These are phyloP conservation scores for Thuja plicata DNA, from an alignment of 83 land plant species.

Conservation along the genomic window DNA sequence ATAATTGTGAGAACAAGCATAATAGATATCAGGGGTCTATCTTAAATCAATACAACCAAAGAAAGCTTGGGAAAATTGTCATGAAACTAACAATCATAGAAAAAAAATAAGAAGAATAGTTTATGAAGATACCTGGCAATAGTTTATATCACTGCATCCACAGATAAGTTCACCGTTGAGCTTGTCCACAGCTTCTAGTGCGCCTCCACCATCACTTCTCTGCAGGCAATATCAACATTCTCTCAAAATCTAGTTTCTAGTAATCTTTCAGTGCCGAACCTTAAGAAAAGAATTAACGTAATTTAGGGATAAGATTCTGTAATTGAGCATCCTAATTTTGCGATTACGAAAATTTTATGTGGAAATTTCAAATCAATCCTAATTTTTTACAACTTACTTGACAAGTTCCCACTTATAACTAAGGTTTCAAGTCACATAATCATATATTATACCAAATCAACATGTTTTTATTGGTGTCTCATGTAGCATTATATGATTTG, in stretches of 20 bases:
- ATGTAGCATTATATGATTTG: no score
- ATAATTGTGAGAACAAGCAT: background rate
- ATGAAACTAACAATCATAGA: background rate
- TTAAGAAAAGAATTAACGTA: background rate
- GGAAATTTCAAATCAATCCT: no score
- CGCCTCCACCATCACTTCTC: slow-evolving; percentile 76
- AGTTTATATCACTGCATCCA: slow-evolving; percentile 45
- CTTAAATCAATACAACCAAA: background rate
- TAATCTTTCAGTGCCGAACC: background rate
- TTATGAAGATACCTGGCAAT: slow-evolving; percentile 42
- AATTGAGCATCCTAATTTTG: no score
- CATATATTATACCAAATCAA: no score
- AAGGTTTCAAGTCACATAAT: no score
- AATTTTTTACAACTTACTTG: no score
- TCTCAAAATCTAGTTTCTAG: background rate
- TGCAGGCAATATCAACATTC: slow-evolving; percentile 16
- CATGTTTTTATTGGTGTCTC: no score
- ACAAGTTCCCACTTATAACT: no score
- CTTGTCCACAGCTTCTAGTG: slow-evolving; percentile 47
- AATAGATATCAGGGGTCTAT: background rate
- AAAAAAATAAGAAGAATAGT: background rate
- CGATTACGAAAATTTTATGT: no score
- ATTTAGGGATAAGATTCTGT: no score
- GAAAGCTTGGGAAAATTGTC: background rate
- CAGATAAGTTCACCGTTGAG: slow-evolving; percentile 58